Evolutionary conservation across 2,329 filamentous ascomycete genomes (phyloP).

Genomic region (Neonectria neomacrospora): DNA sequence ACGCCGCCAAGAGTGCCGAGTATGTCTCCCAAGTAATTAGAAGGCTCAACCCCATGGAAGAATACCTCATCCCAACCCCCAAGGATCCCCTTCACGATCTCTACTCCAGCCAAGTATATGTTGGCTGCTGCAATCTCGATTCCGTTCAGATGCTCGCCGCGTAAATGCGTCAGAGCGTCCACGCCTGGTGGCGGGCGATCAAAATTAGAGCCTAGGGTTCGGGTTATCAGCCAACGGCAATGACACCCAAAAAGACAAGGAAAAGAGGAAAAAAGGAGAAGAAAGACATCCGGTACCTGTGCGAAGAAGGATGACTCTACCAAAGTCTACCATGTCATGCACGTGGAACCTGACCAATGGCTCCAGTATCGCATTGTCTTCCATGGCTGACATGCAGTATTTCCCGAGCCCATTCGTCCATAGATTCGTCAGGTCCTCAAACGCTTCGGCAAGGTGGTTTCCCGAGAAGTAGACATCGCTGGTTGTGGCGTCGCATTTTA

Average conservation of each 20-base stretch:
- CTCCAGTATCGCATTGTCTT: conserved; percentile 29
- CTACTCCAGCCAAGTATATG: conserved; percentile 26
- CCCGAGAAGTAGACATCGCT: conserved; percentile 30
- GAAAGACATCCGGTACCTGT: conserved; percentile 18
- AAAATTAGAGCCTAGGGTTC: conserved; percentile 27
- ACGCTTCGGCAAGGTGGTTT: conserved; percentile 13
- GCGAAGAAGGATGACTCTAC: conserved; percentile 27
- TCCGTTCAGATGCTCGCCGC: conserved; percentile 22
- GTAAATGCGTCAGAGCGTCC: conserved; percentile 20
- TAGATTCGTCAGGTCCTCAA: conserved; percentile 20
- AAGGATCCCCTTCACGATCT: conserved; percentile 29
- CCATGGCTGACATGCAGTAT: conserved; percentile 33
- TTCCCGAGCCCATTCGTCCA: conserved; percentile 26
- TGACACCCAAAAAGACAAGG: neutral
- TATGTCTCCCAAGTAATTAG: conserved; percentile 32
- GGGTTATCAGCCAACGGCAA: conserved; percentile 6
- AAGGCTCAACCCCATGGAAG: conserved; percentile 14
- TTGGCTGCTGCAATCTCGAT: conserved; percentile 23
- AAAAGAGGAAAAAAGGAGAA: too few relatives aligned
- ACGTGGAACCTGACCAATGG: conserved; percentile 21
- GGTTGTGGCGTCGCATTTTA: conserved; percentile 24
- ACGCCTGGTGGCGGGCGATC: conserved; percentile 30
- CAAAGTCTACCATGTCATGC: conserved; percentile 27
- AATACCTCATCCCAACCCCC: conserved; percentile 21
- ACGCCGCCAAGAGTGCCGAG: conserved; percentile 31